A percentile compares a stretch with the other conserved stretches of the same genome.
Conservation (phyloP, 176 grass and related monocot species). For the Oryza brachyantha region DNA sequence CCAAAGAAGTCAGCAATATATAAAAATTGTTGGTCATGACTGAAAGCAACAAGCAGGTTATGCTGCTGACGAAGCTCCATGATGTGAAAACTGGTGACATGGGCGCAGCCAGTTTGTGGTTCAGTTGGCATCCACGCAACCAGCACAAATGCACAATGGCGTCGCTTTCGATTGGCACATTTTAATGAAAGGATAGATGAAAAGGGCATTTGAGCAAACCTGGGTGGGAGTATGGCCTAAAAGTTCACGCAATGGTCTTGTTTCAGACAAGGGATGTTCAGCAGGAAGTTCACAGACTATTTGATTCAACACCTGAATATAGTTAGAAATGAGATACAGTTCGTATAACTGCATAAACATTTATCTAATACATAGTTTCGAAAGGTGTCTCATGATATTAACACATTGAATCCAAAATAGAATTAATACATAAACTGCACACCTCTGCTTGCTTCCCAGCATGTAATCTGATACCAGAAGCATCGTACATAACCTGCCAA, state of each 20-base stretch:
- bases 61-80: constrained; percentile 5
- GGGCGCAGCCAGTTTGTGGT: background rate
- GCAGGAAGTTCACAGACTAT: constrained; percentile 93
- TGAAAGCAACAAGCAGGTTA: background rate
- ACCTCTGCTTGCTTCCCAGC: constrained; percentile 97
- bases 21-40: background rate
- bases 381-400: background rate
- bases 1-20: constrained; percentile 23
- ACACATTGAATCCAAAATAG: background rate
- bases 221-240: constrained; percentile 94
- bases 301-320: constrained; percentile 83
- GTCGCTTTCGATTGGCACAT: constrained; percentile 29
- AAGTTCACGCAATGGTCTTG: constrained; percentile 87
- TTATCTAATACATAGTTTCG: background rate
- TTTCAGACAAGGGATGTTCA: constrained; percentile 79
- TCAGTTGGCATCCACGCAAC: constrained; percentile 23
- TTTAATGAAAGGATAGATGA: background rate
- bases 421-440: constrained; percentile 10
- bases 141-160: background rate
- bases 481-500: constrained; percentile 97
- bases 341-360: background rate
- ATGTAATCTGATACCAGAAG: constrained; percentile 95
- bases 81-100: constrained; percentile 16
- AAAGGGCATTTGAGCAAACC: constrained; percentile 52
- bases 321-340: background rate